Evolutionary conservation across 352 stramenopile species (phyloP), one percentile per base, ranked within the genome.

Genomic region (Phytopythium chamaehyphon): DNA sequence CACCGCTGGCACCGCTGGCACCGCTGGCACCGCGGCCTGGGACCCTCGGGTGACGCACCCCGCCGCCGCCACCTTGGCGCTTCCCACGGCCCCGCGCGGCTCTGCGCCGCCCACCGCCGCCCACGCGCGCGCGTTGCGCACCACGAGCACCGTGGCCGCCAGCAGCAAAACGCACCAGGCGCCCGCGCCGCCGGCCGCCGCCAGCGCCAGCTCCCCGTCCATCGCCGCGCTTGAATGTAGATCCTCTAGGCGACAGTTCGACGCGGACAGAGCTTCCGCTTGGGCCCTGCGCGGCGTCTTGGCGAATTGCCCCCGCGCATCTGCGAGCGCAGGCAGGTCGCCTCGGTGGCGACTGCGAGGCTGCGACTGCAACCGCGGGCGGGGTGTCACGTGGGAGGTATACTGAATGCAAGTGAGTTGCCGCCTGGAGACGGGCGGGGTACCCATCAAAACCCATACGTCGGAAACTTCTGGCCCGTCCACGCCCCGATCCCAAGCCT

Each of bases 91-190:
- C 26, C 15, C 24, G 26, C 45, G 24, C 10, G 15, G n/a, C 43
- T 18, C 19, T 7, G 22, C 22, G 5, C 6, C 9, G 26, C 24
- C n/a, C 44, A 19, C 19, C 10, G 23, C 18, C 18, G 38, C 38
- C 18, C 18, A 40, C 24, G 3, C 38, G 19, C 37, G 49, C 37
- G 55, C 44, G 35, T 58, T 36, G 39, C 55, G 46, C n/a, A 44
- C 47, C 42, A 73, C 24, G 26, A 60, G 24, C 6, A 62, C 46
- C 43, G 54, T 52, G 9, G 51, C 51, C 15, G 66, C 37, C 6
- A 73, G 40, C 51, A 73, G 57, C 39, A 70, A 43, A 28, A 51
- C 61, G 40, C 54, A 63, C 47, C 62, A 70, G 23, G 58, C 44
- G 40, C 40, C 59, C 15, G 61, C 11, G 39, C 68, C 61, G 49